A percentile compares a stretch with the other conserved stretches of the same genome.
phyloP scores from a whole-genome alignment of 495 filamentous ascomycete genomes.

The Aspergillus asperescens region DNA sequence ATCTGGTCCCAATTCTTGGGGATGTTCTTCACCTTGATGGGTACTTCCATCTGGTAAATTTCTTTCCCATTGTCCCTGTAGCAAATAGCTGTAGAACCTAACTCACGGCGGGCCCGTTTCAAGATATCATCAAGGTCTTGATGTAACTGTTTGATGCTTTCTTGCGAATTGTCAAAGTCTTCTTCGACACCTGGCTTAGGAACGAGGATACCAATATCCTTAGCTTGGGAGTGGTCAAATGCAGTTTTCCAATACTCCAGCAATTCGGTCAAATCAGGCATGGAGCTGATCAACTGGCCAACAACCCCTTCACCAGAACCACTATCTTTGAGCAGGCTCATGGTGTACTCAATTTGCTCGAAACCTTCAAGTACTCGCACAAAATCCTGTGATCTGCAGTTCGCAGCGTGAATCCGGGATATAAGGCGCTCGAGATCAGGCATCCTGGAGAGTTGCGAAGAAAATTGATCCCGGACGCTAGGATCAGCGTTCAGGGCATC shows the following conservation, averaged over 20 bases:
- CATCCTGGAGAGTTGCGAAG: slow-evolving; percentile 77
- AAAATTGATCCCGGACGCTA: slow-evolving; percentile 73
- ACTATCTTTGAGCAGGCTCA: slow-evolving; percentile 66
- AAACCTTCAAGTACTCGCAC: slow-evolving; percentile 93
- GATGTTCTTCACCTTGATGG: slow-evolving; percentile 73
- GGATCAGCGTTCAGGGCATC: slow-evolving; percentile 83
- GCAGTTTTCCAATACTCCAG: slow-evolving; percentile 85
- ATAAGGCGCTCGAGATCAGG: slow-evolving; percentile 93
- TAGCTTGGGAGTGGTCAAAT: slow-evolving; percentile 80
- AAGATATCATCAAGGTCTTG: slow-evolving; percentile 65
- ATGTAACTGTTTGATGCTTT: slow-evolving; percentile 65
- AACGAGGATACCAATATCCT: slow-evolving; percentile 68
- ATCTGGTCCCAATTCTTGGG: slow-evolving; percentile 91
- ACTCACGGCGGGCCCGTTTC: slow-evolving; percentile 60
- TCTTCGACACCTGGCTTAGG: slow-evolving; percentile 86
- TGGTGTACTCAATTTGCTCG: slow-evolving; percentile 91
- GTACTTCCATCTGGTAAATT: slow-evolving; percentile 92
- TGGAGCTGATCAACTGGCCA: slow-evolving; percentile 70
- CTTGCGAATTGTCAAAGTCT: slow-evolving; percentile 87
- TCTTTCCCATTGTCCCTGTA: slow-evolving; percentile 94
- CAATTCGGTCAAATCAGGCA: slow-evolving; percentile 76
- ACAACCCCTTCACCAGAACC: slow-evolving; percentile 73
- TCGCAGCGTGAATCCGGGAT: slow-evolving; percentile 87
- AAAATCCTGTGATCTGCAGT: slow-evolving; percentile 85
- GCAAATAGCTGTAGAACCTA: slow-evolving; percentile 63